These are phyloP conservation scores for Platanthera zijinensis DNA, from an alignment of 106 monocot species.

Conservation along the genomic window DNA sequence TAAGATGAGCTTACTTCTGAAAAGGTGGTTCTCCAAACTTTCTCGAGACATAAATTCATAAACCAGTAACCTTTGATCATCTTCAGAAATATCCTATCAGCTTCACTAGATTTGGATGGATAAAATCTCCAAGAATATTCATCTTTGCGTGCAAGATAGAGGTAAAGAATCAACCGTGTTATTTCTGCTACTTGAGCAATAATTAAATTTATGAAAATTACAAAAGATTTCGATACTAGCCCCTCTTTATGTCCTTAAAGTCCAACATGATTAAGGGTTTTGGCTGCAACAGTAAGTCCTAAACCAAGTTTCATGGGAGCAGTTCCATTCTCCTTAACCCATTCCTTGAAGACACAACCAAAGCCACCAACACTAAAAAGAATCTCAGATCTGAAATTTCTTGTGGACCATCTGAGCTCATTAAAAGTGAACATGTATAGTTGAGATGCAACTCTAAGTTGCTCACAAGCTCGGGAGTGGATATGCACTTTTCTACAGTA, in stretches of 20 bases:
- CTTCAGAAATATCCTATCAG: conserved; percentile 33
- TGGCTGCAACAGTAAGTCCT: conserved; percentile 44
- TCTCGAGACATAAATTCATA: conserved; percentile 51
- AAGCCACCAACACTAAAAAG: conserved; percentile 44
- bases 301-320: conserved; percentile 39
- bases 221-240: conserved; percentile 19
- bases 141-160: conserved; percentile 27
- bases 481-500: conserved; percentile 25
- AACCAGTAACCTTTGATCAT: conserved; percentile 40
- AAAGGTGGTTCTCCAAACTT: conserved; percentile 47
- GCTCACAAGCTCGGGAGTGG: conserved; percentile 17
- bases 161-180: background rate
- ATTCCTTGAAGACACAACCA: conserved; percentile 35
- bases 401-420: conserved; percentile 36
- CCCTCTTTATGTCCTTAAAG: conserved; percentile 31
- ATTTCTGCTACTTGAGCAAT: background rate
- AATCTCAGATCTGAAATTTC: conserved; percentile 43
- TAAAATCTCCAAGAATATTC: conserved; percentile 36
- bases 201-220: background rate
- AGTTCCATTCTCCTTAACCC: conserved; percentile 40
- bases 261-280: conserved; percentile 25
- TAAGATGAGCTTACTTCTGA: conserved; percentile 23
- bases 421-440: conserved; percentile 34
- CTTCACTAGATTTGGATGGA: conserved; percentile 38
- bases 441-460: conserved; percentile 21